Percentiles rank a stretch among this genome's conserved stretches.
These are phyloP conservation scores for Rhizopus delemar DNA, from an alignment of 371 early-diverging fungal species.

Conservation along the genomic window DNA sequence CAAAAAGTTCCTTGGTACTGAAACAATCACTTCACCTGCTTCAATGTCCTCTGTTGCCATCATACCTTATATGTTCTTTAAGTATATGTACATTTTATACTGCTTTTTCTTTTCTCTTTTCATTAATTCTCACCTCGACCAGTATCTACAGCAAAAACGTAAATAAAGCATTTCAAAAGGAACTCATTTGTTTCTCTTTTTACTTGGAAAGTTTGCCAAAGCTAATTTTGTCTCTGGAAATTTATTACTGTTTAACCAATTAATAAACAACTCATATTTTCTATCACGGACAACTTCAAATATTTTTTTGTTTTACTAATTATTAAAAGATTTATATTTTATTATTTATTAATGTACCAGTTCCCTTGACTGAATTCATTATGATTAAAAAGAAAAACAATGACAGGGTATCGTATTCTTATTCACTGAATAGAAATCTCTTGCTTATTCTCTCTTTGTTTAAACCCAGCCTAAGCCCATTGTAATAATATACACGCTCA, in stretches of 20 bases:
- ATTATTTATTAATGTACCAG: conserved; percentile 12
- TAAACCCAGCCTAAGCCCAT: too few species aligned
- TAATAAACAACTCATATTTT: conserved; percentile 49
- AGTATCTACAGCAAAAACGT: conserved; percentile 41
- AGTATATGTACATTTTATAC: neutral
- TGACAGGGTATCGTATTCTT: too few species aligned
- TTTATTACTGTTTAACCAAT: conserved; percentile 50
- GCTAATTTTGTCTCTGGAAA: conserved; percentile 60
- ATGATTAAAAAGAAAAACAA: neutral
- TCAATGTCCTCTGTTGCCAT: conserved; percentile 64
- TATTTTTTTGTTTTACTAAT: neutral
- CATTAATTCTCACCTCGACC: conserved; percentile 46
- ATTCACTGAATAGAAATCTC: too few species aligned
- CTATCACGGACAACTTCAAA: conserved; percentile 47
- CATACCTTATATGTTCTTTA: conserved; percentile 37
- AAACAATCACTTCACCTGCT: conserved; percentile 61
- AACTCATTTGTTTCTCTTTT: conserved; percentile 9
- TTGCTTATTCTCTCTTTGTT: too few species aligned
- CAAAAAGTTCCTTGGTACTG: conserved; percentile 55
- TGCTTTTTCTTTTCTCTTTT: neutral
- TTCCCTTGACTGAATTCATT: conserved; percentile 18
- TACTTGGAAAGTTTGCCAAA: conserved; percentile 60
- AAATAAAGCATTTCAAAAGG: neutral
- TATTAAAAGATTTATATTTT: neutral
- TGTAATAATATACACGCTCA: too few species aligned